phyloP scores from a whole-genome alignment of 208 protist species.

The Acanthamoeba lenticulata region DNA sequence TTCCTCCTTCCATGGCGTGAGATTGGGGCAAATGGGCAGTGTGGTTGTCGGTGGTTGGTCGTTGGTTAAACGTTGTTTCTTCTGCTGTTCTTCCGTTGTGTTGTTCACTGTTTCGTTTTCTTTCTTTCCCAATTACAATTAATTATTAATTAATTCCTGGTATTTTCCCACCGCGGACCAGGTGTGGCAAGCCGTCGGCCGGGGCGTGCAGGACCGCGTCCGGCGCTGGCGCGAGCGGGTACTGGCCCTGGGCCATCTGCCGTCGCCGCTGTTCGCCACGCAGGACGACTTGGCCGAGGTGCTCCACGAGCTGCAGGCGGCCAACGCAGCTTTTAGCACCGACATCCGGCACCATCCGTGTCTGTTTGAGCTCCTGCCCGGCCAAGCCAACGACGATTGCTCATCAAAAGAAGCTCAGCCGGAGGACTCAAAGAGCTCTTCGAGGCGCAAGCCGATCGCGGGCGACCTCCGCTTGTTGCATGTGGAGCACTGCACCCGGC shows the following conservation, averaged over 20 bases:
- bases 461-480: not conserved
- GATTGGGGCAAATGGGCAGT: not conserved
- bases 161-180: not conserved
- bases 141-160: not conserved
- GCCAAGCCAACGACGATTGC: not conserved
- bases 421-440: not conserved
- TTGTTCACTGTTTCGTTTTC: not conserved
- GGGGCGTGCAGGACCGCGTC: not conserved
- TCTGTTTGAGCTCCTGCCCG: not conserved
- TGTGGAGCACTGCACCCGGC: not conserved
- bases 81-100: not conserved
- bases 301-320: not conserved
- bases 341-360: not conserved
- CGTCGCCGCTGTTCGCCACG: not conserved
- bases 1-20: not conserved
- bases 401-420: not conserved
- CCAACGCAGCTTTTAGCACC: not conserved
- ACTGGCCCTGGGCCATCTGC: not conserved
- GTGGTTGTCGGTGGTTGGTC: not conserved
- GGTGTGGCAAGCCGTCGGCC: constrained; percentile 1
- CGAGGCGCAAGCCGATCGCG: not conserved
- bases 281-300: constrained; percentile 9
- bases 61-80: not conserved
- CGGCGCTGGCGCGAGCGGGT: not conserved
- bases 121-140: no score